A percentile compares a stretch with the other conserved stretches of the same genome.
phyloP scores from a whole-genome alignment of 257 asterid species.

The Lycium ferocissimum region DNA sequence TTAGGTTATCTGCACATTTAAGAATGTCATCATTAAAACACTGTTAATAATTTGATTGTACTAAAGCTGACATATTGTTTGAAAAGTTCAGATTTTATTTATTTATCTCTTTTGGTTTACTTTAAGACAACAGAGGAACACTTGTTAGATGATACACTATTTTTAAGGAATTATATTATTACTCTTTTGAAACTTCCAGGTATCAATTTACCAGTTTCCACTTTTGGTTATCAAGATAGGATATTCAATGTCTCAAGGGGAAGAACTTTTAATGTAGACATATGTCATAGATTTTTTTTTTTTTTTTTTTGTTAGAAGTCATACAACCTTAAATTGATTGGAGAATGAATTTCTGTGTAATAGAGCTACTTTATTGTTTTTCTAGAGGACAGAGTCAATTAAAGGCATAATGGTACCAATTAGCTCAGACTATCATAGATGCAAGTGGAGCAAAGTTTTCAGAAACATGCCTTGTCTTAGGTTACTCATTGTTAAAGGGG shows the following conservation, averaged over 20 bases:
- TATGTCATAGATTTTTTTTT: too few relatives aligned
- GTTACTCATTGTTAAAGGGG: too few relatives aligned
- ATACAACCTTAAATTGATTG: neutral
- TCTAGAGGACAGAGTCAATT: too few relatives aligned
- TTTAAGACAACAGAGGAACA: neutral
- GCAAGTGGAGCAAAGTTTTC: too few relatives aligned
- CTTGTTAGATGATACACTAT: neutral
- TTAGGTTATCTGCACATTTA: too few relatives aligned
- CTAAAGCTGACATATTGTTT: too few relatives aligned
- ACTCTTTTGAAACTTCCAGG: neutral
- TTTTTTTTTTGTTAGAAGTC: too few relatives aligned
- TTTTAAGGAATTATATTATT: neutral
- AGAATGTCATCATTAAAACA: too few relatives aligned
- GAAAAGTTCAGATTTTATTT: neutral
- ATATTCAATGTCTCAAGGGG: conserved; percentile 2
- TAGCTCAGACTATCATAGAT: too few relatives aligned
- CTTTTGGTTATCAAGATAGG: neutral
- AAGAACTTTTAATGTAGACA: neutral
- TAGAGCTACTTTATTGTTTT: neutral
- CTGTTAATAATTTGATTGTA: too few relatives aligned
- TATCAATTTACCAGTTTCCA: neutral
- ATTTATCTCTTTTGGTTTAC: neutral
- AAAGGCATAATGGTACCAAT: too few relatives aligned
- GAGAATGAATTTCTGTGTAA: neutral
- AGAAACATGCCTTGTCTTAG: too few relatives aligned